Evolutionary conservation across 2,329 filamentous ascomycete genomes (phyloP), one percentile per base, ranked within the genome.

Genomic region (Lasiodiplodia hormozganensis): DNA sequence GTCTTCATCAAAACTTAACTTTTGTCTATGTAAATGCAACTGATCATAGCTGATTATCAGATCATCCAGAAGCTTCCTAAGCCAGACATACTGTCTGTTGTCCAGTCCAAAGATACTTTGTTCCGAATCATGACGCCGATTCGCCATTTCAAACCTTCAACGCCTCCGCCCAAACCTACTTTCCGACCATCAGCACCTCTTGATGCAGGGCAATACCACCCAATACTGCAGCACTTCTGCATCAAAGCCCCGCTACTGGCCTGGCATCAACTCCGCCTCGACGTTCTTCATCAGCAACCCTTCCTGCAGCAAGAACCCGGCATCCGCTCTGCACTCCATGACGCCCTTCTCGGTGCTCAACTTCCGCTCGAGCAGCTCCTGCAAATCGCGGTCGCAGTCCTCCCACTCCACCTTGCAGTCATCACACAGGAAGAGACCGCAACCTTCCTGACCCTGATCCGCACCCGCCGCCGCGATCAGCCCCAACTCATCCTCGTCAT

Each of bases 371-470:
- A 68, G 51, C 34, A 68, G 3, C 23, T 25, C 51, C 68, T 71
- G 31, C 12, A 64, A 49, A n/a, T 73, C 69, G 3, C 70, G 70
- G 0, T 62, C 34, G 57, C 70, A 73, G 0, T 64, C 51, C 40
- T 71, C 62, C 8, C 77, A 60, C 38, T 25, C 68, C 1, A 2
- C 14, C 58, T 72, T 69, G 58, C 76, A 78, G 1, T 18, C 10
- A 0, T 28, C 14, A 60, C 77, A 79, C 5, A 79, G 69, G 2
- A 70, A 67, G 2, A 78, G 49, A 0, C 76, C 75, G 31, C 77
- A 79, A 0, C 77, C 76, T 0, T 70, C 57, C n/a, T 47, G 18
- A 2, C 36, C 38, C 18, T 8, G 1, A 7, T 14, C 57, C 21
- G 14, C 23, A 52, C 5, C 72, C 52, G n/a, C 49, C 49, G n/a